Evolutionary conservation across 1,284 basidiomycete genomes (phyloP).

Genomic region (Ceratobasidium theobromae): DNA sequence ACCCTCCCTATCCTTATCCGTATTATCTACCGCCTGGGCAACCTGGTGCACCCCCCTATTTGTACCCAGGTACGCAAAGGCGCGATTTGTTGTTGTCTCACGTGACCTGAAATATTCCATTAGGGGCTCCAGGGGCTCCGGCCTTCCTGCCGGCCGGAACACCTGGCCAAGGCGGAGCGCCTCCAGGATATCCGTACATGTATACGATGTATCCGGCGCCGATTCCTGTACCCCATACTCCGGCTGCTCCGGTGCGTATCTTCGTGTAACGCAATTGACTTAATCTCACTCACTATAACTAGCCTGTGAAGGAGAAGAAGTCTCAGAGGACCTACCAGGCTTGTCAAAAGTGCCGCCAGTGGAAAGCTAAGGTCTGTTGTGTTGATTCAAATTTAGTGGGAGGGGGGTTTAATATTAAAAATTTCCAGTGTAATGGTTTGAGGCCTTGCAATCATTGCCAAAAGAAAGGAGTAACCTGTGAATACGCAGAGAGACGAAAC

Average conservation of each 20-base stretch:
- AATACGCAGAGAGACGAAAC: constrained; percentile 27
- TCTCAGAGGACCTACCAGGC: constrained; percentile 26
- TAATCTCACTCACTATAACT: background rate
- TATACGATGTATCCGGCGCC: constrained; percentile 31
- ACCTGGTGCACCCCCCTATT: constrained; percentile 21
- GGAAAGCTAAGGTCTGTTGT: constrained; percentile 23
- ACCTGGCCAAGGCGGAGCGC: constrained; percentile 28
- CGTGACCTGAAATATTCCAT: constrained; percentile 19
- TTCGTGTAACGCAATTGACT: background rate
- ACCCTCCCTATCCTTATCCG: constrained; percentile 26
- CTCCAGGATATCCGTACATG: constrained; percentile 31
- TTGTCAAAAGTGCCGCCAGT: constrained; percentile 32
- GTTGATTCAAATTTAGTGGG: background rate
- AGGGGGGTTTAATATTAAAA: background rate
- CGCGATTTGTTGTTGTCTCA: constrained; percentile 27
- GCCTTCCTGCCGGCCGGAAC: constrained; percentile 26
- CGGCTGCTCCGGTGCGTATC: constrained; percentile 15
- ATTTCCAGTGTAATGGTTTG: constrained; percentile 19
- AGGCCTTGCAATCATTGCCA: constrained; percentile 29
- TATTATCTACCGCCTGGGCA: constrained; percentile 28
- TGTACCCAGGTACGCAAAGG: constrained; percentile 24
- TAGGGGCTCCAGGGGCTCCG: constrained; percentile 28
- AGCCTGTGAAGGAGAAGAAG: constrained; percentile 26
- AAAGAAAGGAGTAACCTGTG: constrained; percentile 23
- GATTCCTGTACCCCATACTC: constrained; percentile 23